Evolutionary conservation across 257 asterid genomes (phyloP), one percentile per base, ranked within the genome.

Genomic region (Leptodermis oblonga): DNA sequence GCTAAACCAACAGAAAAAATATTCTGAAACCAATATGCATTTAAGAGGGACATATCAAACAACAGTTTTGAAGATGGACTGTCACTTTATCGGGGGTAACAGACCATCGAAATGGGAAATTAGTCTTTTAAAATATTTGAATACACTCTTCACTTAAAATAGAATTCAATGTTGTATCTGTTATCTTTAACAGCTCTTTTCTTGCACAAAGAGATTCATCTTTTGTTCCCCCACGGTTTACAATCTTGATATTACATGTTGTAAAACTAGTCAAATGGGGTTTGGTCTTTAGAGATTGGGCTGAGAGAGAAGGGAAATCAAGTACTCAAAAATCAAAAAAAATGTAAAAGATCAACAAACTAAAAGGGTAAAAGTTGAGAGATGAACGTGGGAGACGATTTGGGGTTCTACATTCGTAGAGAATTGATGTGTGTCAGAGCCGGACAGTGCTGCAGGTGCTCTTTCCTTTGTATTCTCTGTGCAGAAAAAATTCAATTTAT

Each of bases 401-500:
- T 68, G 52, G 30, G 67, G 63, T 56, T 73, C 65, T 80, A 53
- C 70, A 72, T 82, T 86, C 85, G 76, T 63, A 20, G 78, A 69
- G 34, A 65, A 34, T 49, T 67, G 74, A 68, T 67, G 70, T 43
- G 73, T 74, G 81, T 75, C 76, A 70, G 72, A 79, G 64, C 49
- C 73, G 67, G 73, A 62, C 71, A 67, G 43, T 76, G 78, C 78
- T 28, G 77, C 72, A 70, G 80, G 77, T 74, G 65, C 51, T 53
- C 55, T 42, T 67, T 74, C 80, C 56, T 68, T 73, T 45, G 25
- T 60, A 51, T 68, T 73, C 43, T 73, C 92, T 86, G 88, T 79
- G 61, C 42, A 65, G 71, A 63, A n/a, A 76, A 37, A 77, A 65
- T 45, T 55, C n/a, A 69, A 73, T 48, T 46, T 15, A 28, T 71